Base-by-base conservation (phyloP, 352 stramenopile genomes). In the Globisporangium takayamanum region DNA sequence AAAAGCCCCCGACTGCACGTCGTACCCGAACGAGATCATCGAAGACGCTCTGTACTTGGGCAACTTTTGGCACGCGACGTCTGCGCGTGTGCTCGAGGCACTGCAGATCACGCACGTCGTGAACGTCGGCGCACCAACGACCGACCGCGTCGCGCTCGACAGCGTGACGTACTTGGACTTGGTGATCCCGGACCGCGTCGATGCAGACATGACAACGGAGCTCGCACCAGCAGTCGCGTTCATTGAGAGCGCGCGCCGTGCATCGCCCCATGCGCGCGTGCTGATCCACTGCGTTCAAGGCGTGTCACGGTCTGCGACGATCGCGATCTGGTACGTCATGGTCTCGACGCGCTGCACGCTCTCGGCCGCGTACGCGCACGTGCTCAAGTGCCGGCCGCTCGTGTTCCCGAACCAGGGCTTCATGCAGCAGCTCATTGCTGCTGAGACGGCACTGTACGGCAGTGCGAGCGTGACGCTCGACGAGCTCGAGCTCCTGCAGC, bases 241-340 rank as follows among this genome's bases (percentile, higher is more conserved):
- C 54, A 89, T 92, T 50, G 66, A 84, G 16, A 65, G 63, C 10
- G 76, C 71, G 18, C 44, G 56, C 16, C 26, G 57, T 16, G 59
- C 69, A 30, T 15, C 44, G 12, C 28, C n/a, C 5, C 62, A 59
- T 4, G 62, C 48, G 4, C 79, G 80, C 20, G 84, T 93, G 54
- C 74, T 93, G n/a, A 74, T 93, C 20, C 79, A 93, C 63, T 93
- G 84, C 50, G 76, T 90, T n/a, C 81, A 89, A 61, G 84, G 84
- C 18, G 72, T 93, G 11, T 93, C 84, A 16, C 78, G 80, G 28
- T 91, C 84, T 33, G 84, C 79, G 28, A 87, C 84, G 8, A 78
- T 91, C 44, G 84, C 80, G 45, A 87, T 93, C 49, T 87, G 74
- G 75, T 93, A 89, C 68, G 62, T 93, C 30, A 91, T 93, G 80